Conservation (phyloP, 495 filamentous ascomycete genomes). For the Baudoinia panamericana region DNA sequence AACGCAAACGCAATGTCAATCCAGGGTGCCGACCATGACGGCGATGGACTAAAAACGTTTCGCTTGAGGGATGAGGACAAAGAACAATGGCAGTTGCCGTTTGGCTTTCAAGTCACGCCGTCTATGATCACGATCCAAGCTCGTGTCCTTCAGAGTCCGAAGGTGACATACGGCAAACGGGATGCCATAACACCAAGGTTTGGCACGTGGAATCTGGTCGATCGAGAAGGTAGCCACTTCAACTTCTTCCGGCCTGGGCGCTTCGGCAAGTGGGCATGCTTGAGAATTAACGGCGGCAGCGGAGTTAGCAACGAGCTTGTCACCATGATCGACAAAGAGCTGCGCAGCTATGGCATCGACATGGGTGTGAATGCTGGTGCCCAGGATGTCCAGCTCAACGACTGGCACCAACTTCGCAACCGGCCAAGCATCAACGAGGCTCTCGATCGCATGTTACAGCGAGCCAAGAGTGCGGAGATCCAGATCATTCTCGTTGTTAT, state of each 20-base stretch:
- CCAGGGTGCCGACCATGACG: conserved; percentile 23
- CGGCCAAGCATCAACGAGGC: conserved; percentile 1
- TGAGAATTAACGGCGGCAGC: neutral
- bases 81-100: neutral
- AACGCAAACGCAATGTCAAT: conserved; percentile 55
- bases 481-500: conserved; percentile 54
- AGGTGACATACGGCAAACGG: conserved; percentile 7
- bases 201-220: conserved; percentile 15
- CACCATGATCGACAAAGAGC: neutral
- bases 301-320: no score
- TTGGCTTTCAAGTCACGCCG: conserved; percentile 7
- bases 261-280: conserved; percentile 16
- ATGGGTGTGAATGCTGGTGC: neutral
- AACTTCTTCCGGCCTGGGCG: conserved; percentile 6
- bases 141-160: conserved; percentile 9
- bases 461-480: conserved; percentile 12
- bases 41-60: conserved; percentile 38
- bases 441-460: neutral
- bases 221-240: no score
- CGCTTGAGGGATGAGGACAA: conserved; percentile 26
- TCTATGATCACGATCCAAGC: conserved; percentile 17
- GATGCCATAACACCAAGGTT: neutral
- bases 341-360: conserved; percentile 16
- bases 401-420: neutral
- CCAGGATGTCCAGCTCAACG: neutral